Conservation (phyloP, 768 basidiomycete species). For the Boletus pseudopeckii region DNA sequence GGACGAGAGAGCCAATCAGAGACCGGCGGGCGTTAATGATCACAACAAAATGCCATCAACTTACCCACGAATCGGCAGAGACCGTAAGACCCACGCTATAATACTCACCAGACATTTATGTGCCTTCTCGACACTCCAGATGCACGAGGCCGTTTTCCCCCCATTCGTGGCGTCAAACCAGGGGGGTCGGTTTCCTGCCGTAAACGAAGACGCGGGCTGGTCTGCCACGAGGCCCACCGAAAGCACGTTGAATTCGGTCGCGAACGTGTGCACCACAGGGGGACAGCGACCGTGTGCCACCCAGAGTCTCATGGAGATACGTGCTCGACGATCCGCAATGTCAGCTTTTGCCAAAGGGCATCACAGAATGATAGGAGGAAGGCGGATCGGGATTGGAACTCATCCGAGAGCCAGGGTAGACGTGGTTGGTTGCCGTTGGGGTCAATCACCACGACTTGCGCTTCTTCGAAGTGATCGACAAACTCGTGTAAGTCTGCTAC, state of each 20-base stretch:
- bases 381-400: constrained; percentile 1
- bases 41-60: not conserved
- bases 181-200: not conserved
- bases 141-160: constrained; percentile 15
- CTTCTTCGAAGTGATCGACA: constrained; percentile 49
- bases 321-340: not conserved
- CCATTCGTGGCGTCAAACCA: not conserved
- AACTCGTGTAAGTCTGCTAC: constrained; percentile 50
- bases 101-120: constrained; percentile 48
- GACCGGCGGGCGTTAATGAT: no score
- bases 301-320: not conserved
- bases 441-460: constrained; percentile 35
- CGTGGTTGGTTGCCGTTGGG: constrained; percentile 32
- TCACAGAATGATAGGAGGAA: not conserved
- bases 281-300: not conserved
- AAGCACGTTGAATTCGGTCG: not conserved
- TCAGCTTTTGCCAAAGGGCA: not conserved
- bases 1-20: not conserved
- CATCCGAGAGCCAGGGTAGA: constrained; percentile 25
- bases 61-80: not conserved
- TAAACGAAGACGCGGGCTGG: constrained; percentile 6
- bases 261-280: not conserved
- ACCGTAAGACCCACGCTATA: constrained; percentile 2
- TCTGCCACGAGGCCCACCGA: not conserved
- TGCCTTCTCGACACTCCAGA: constrained; percentile 21